Conservation (phyloP, 2,329 filamentous ascomycete species). For the Nemania serpens region DNA sequence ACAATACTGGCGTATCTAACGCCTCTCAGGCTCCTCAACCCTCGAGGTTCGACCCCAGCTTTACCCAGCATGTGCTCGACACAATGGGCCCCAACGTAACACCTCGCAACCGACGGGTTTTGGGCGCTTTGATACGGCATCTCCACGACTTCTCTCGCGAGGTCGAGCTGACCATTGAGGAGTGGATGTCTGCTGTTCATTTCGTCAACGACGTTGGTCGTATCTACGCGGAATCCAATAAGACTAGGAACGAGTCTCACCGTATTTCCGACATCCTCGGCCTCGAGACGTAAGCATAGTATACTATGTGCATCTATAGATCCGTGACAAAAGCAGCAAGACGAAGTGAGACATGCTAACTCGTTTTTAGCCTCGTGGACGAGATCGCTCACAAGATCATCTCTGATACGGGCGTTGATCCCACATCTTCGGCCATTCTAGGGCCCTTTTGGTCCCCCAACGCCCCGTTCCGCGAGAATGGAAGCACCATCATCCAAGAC, state of each 20-base stretch:
- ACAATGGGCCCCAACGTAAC: constrained; percentile 72
- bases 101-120: constrained; percentile 66
- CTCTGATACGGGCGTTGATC: constrained; percentile 63
- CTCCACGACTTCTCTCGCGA: constrained; percentile 81
- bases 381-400: constrained; percentile 69
- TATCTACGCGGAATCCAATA: constrained; percentile 57
- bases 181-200: constrained; percentile 76
- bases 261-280: constrained; percentile 75
- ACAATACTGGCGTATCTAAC: constrained; percentile 38
- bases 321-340: not conserved
- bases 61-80: constrained; percentile 75
- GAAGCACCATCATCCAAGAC: constrained; percentile 69
- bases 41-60: constrained; percentile 71
- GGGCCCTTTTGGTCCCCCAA: constrained; percentile 80
- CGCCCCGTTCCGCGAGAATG: constrained; percentile 71
- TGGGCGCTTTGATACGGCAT: constrained; percentile 69
- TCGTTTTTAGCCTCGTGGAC: constrained; percentile 58
- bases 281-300: constrained; percentile 66
- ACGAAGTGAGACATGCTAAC: constrained; percentile 13
- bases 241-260: constrained; percentile 75
- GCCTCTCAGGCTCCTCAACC: constrained; percentile 37
- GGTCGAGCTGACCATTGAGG: constrained; percentile 74
- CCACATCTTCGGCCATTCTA: constrained; percentile 77
- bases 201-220: constrained; percentile 77
- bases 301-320: constrained; percentile 6